Percentiles rank a stretch among this genome's conserved stretches.
Evolutionary conservation across 1,284 basidiomycete genomes (phyloP).

Genomic region (Cutaneotrichosporon sp.): DNA sequence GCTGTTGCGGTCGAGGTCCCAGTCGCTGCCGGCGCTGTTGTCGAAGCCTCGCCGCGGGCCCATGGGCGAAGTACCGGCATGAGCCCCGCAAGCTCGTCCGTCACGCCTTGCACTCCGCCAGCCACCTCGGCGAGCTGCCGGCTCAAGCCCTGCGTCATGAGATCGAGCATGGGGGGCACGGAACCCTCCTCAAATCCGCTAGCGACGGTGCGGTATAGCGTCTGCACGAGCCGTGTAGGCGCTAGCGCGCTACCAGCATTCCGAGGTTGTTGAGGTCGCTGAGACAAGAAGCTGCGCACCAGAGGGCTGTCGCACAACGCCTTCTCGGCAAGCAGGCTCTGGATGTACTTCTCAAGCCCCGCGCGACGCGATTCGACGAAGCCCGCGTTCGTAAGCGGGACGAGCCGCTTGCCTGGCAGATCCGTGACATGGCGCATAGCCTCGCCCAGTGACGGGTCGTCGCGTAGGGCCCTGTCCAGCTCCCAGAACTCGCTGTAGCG

Average conservation of each 20-base stretch:
- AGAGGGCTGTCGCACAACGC: constrained; percentile 79
- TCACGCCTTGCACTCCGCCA: constrained; percentile 76
- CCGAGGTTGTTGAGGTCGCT: constrained; percentile 39
- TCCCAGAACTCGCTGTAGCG: constrained; percentile 92
- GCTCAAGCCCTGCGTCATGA: constrained; percentile 67
- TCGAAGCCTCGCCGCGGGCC: not conserved
- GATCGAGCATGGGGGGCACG: constrained; percentile 89
- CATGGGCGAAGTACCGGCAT: constrained; percentile 6
- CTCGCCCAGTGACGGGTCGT: constrained; percentile 21
- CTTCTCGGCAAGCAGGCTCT: constrained; percentile 73
- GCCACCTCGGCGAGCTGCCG: constrained; percentile 85
- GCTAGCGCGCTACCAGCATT: constrained; percentile 57
- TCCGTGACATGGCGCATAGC: constrained; percentile 54
- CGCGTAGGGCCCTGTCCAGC: constrained; percentile 75
- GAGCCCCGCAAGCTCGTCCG: constrained; percentile 56
- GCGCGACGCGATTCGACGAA: constrained; percentile 79
- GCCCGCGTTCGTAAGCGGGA: constrained; percentile 69
- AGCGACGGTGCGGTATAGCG: constrained; percentile 79
- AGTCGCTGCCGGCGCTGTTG: not conserved
- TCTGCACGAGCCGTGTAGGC: constrained; percentile 70
- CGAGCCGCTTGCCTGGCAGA: constrained; percentile 87
- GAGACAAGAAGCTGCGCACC: constrained; percentile 81
- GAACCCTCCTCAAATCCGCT: constrained; percentile 60
- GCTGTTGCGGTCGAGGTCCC: not conserved
- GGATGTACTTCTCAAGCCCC: constrained; percentile 81